phyloP scores from a whole-genome alignment of 75 land plant genomes.

The Cupressus sempervirens region DNA sequence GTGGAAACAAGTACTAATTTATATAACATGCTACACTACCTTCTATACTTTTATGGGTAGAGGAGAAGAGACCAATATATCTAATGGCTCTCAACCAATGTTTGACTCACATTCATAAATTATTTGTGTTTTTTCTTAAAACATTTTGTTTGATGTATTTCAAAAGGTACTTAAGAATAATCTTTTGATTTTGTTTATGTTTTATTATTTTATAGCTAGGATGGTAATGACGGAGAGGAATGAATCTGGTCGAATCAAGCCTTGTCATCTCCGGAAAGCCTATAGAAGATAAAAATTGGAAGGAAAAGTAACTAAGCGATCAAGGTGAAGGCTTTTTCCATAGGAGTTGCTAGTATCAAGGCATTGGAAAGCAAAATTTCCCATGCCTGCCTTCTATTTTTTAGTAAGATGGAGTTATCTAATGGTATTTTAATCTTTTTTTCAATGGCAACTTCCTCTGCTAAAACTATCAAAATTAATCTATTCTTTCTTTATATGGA shows the following conservation, averaged over 20 bases:
- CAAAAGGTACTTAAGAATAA: not conserved
- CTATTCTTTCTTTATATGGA: not conserved
- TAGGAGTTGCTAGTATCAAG: constrained; percentile 3
- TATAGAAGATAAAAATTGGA: constrained; percentile 88
- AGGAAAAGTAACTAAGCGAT: constrained; percentile 79
- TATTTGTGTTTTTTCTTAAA: not conserved
- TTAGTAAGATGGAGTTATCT: not conserved
- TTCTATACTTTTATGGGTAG: not conserved
- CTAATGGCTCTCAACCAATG: not conserved
- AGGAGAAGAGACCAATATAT: not conserved
- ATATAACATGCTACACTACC: not conserved
- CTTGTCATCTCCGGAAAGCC: constrained; percentile 89
- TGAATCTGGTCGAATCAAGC: constrained; percentile 86
- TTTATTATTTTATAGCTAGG: constrained; percentile 45
- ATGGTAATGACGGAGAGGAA: constrained; percentile 86
- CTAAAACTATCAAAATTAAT: not conserved
- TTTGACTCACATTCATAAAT: too few relatives aligned
- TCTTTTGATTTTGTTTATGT: not conserved
- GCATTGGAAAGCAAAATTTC: too few relatives aligned
- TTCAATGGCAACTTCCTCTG: not conserved
- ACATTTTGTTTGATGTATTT: not conserved
- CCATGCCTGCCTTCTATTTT: not conserved
- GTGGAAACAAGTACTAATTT: too few relatives aligned
- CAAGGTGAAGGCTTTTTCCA: constrained; percentile 77
- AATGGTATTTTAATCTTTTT: not conserved